A percentile compares a stretch with the other conserved stretches of the same genome.
phyloP scores from a whole-genome alignment of 805 yeast species.

The Cyberlindnera samutprakarnensis region DNA sequence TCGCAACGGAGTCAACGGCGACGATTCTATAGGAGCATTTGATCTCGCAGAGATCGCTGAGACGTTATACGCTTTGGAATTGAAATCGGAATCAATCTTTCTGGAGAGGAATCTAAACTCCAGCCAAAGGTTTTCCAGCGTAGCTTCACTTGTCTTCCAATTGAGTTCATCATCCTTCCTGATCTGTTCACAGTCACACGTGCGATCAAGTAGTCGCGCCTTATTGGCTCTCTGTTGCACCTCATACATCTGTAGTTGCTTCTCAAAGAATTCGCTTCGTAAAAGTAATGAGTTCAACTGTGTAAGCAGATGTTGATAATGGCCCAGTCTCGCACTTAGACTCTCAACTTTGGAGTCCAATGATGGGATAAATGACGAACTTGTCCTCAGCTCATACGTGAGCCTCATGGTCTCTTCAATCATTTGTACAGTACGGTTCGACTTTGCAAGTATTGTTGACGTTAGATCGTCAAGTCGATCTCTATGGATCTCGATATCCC shows the following conservation, averaged over 20 bases:
- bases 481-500: slow-evolving; percentile 10
- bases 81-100: slow-evolving; percentile 1
- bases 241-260: slow-evolving; percentile 22
- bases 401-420: slow-evolving; percentile 19
- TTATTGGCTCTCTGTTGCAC: slow-evolving; percentile 13
- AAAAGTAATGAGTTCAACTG: slow-evolving; percentile 22
- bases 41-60: not conserved
- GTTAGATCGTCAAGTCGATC: slow-evolving; percentile 15
- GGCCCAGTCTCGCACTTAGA: slow-evolving; percentile 15
- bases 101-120: slow-evolving; percentile 29
- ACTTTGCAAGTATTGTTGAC: slow-evolving; percentile 14
- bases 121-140: slow-evolving; percentile 34
- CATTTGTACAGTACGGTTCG: slow-evolving; percentile 12
- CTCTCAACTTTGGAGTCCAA: slow-evolving; percentile 18
- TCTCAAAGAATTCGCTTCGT: slow-evolving; percentile 25
- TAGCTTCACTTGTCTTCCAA: slow-evolving; percentile 39
- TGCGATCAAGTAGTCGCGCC: slow-evolving; percentile 9
- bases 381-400: slow-evolving; percentile 15
- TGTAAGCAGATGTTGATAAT: slow-evolving; percentile 23
- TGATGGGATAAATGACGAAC: slow-evolving; percentile 11
- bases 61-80: not conserved
- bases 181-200: slow-evolving; percentile 9
- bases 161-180: slow-evolving; percentile 30
- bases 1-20: slow-evolving; percentile 2
- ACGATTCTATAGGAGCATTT: not conserved